Evolutionary conservation across 2,329 filamentous ascomycete genomes (phyloP).

Genomic region (Epichloe brachyelytri): DNA sequence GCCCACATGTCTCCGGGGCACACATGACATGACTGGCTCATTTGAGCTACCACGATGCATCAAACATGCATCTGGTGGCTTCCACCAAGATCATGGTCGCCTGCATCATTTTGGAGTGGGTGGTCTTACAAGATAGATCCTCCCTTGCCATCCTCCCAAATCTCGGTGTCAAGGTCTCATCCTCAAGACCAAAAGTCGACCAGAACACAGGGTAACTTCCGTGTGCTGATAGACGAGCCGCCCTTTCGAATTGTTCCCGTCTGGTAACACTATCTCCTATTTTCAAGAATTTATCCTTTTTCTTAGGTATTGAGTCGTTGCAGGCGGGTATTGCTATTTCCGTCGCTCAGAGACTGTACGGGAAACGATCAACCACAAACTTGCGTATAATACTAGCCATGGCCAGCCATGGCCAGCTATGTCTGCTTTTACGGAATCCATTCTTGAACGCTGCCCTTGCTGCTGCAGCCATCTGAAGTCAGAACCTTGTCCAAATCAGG

Average conservation of each 20-base stretch:
- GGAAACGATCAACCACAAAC: not conserved
- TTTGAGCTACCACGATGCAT: not conserved
- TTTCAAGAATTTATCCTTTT: not conserved
- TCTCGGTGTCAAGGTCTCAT: not conserved
- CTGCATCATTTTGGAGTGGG: not conserved
- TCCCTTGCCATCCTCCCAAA: not conserved
- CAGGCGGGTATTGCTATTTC: not conserved
- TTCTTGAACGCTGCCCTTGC: not conserved
- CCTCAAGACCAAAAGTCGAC: not conserved
- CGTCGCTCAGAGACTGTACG: not conserved
- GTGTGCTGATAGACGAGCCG: not conserved
- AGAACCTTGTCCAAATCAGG: constrained; percentile 1
- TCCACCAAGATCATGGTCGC: not conserved
- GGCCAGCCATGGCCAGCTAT: not conserved
- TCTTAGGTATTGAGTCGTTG: not conserved
- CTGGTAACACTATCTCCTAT: not conserved
- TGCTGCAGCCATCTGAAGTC: not conserved
- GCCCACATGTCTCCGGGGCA: not conserved
- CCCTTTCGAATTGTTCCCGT: constrained; percentile 1
- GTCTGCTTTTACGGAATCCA: not conserved
- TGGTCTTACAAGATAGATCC: not conserved
- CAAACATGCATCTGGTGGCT: not conserved
- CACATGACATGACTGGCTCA: not conserved
- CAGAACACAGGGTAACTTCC: not conserved
- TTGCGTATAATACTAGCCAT: not conserved